Conservation (phyloP, 1,139 yeast genomes). For the Eremothecium coryli region DNA sequence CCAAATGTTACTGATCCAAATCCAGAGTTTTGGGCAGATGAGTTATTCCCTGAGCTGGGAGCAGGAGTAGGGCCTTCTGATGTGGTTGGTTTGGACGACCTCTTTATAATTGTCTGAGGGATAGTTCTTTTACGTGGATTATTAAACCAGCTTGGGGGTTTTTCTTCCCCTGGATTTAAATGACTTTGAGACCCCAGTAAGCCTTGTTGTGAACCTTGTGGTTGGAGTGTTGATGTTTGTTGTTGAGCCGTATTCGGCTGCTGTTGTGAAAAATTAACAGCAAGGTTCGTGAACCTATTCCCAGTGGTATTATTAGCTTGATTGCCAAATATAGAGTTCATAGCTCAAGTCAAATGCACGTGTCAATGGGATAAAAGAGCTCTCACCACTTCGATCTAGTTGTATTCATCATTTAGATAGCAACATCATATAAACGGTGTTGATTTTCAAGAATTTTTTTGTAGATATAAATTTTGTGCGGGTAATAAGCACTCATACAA, state of each 20-base stretch:
- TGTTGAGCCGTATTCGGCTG: slow-evolving; percentile 15
- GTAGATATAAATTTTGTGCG: no score
- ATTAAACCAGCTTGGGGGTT: slow-evolving; percentile 44
- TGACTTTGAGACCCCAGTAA: slow-evolving; percentile 11
- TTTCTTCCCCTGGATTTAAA: slow-evolving; percentile 4
- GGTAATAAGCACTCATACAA: no score
- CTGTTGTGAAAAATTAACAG: slow-evolving; percentile 15
- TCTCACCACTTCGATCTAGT: no score
- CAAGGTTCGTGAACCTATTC: slow-evolving; percentile 17
- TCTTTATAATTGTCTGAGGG: slow-evolving; percentile 42
- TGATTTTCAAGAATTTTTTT: no score
- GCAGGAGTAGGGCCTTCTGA: slow-evolving; percentile 22
- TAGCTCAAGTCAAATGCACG: slow-evolving; percentile 2
- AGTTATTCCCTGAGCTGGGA: slow-evolving; percentile 18
- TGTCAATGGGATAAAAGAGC: no score
- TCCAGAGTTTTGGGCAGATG: slow-evolving; percentile 23
- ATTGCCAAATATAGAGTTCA: slow-evolving; percentile 12
- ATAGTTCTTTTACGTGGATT: slow-evolving; percentile 49
- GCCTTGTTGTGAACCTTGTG: slow-evolving; percentile 16
- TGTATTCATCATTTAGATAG: no score
- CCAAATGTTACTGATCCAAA: slow-evolving; percentile 34
- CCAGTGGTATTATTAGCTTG: slow-evolving; percentile 1
- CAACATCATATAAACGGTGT: no score
- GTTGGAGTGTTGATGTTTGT: slow-evolving; percentile 15
- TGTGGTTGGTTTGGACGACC: slow-evolving; percentile 31